Evolutionary conservation across 1,284 basidiomycete genomes (phyloP).

Genomic region (Leccinum proximum): DNA sequence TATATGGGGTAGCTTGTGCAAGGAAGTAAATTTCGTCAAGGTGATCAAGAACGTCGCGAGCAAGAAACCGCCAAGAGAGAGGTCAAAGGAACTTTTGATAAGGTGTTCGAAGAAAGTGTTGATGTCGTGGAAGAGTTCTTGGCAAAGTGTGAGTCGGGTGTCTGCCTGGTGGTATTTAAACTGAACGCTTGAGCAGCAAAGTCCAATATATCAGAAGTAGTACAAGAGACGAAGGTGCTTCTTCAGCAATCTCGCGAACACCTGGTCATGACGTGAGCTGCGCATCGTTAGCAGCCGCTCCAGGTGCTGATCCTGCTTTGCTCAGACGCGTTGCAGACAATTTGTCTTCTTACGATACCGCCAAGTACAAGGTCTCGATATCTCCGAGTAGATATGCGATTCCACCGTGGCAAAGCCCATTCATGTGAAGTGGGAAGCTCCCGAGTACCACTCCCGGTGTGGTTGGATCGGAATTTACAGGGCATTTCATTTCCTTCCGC

Average conservation of each 20-base stretch:
- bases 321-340: constrained; percentile 79
- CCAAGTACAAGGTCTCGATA: constrained; percentile 76
- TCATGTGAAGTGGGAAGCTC: constrained; percentile 84
- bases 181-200: constrained; percentile 35
- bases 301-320: not conserved
- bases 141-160: constrained; percentile 66
- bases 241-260: constrained; percentile 90
- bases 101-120: constrained; percentile 91
- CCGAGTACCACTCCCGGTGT: constrained; percentile 83
- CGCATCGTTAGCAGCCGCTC: not conserved
- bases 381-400: constrained; percentile 48
- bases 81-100: constrained; percentile 91
- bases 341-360: constrained; percentile 73
- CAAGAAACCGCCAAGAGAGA: constrained; percentile 76
- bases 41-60: constrained; percentile 91
- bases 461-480: constrained; percentile 98
- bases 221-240: constrained; percentile 90
- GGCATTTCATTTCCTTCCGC: constrained; percentile 22
- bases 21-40: constrained; percentile 96
- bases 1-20: constrained; percentile 91
- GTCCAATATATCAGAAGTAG: constrained; percentile 71
- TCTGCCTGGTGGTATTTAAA: not conserved
- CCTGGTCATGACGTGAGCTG: constrained; percentile 81
- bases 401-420: constrained; percentile 92
- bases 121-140: constrained; percentile 93